phyloP scores from a whole-genome alignment of 2,329 filamentous ascomycete genomes.

The Alternaria arbusti region DNA sequence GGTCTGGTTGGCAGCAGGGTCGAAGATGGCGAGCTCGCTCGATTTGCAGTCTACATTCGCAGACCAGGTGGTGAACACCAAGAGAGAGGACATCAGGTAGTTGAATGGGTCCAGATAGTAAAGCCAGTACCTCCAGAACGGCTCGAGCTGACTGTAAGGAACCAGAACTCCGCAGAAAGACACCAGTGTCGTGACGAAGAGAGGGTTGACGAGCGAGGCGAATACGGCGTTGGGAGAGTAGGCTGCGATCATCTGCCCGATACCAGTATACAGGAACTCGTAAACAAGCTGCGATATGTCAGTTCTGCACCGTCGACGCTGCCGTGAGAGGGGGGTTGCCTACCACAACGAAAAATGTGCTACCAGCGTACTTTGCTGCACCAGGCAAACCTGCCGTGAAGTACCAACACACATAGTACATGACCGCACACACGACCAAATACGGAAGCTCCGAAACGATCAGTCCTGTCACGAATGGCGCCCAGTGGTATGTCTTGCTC shows the following conservation, averaged over 20 bases:
- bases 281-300: constrained; percentile 69
- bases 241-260: constrained; percentile 63
- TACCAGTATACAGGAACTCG: constrained; percentile 40
- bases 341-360: constrained; percentile 37
- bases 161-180: constrained; percentile 63
- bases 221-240: constrained; percentile 50
- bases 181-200: constrained; percentile 18
- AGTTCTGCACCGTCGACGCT: neutral
- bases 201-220: constrained; percentile 58
- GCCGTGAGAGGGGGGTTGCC: neutral
- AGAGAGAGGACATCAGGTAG: constrained; percentile 48
- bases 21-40: constrained; percentile 48
- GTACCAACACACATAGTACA: constrained; percentile 71
- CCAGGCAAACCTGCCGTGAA: constrained; percentile 52
- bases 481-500: constrained; percentile 74
- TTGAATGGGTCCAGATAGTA: constrained; percentile 50
- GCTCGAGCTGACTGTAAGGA: constrained; percentile 64
- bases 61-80: constrained; percentile 51
- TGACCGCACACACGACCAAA: constrained; percentile 64
- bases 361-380: constrained; percentile 61
- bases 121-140: constrained; percentile 66
- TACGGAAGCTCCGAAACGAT: constrained; percentile 73
- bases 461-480: constrained; percentile 71
- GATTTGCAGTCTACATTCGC: constrained; percentile 44
- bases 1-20: constrained; percentile 59